These are phyloP conservation scores for Irpex sp. DNA, from an alignment of 1,284 basidiomycete genomes.

Conservation along the genomic window DNA sequence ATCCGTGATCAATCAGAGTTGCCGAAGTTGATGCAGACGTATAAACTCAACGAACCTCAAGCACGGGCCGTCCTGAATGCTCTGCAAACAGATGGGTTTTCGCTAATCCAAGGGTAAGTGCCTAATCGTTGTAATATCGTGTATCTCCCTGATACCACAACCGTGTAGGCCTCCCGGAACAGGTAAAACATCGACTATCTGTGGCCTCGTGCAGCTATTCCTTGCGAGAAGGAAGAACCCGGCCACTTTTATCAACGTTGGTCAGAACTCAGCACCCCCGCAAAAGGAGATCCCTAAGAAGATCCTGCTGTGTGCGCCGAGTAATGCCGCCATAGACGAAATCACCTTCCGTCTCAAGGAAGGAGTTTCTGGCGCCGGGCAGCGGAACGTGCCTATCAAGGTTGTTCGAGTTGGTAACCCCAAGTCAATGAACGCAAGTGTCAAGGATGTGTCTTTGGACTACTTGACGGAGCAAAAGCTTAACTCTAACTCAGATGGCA, in stretches of 20 bases:
- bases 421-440: constrained; percentile 75
- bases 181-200: constrained; percentile 98
- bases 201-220: constrained; percentile 88
- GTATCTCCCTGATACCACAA: neutral
- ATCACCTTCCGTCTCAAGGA: constrained; percentile 86
- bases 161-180: constrained; percentile 89
- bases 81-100: constrained; percentile 76
- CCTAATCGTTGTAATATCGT: neutral
- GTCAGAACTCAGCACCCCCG: constrained; percentile 35
- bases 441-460: constrained; percentile 88
- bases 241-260: constrained; percentile 45
- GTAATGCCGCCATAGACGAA: constrained; percentile 98
- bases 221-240: constrained; percentile 57
- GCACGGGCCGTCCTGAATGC: constrained; percentile 86
- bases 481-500: constrained; percentile 41
- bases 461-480: constrained; percentile 79
- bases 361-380: constrained; percentile 63
- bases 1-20: constrained; percentile 54
- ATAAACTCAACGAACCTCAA: constrained; percentile 91
- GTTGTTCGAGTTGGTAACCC: constrained; percentile 90
- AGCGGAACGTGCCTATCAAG: constrained; percentile 57
- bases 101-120: constrained; percentile 90
- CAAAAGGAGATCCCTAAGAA: constrained; percentile 62
- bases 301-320: constrained; percentile 93
- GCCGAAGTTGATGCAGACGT: constrained; percentile 63